A percentile compares a stretch with the other conserved stretches of the same genome.
Evolutionary conservation across 805 yeast genomes (phyloP).

Genomic region (Candida broadrunensis): DNA sequence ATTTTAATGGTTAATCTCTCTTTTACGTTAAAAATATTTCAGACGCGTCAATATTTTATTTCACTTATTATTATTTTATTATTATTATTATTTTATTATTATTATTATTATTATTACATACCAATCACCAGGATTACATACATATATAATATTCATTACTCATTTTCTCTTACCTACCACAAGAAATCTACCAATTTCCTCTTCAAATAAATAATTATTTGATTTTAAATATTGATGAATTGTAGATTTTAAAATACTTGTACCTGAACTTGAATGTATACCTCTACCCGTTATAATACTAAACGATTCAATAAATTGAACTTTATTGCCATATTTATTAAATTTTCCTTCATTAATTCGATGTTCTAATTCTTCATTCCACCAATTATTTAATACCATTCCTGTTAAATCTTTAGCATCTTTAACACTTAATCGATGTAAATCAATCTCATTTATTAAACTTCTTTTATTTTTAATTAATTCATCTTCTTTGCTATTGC

Average conservation of each 20-base stretch:
- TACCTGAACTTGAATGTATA: slow-evolving; percentile 58
- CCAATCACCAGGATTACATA: too few species aligned
- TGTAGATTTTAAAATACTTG: slow-evolving; percentile 43
- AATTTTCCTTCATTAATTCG: slow-evolving; percentile 41
- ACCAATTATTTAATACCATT: slow-evolving; percentile 51
- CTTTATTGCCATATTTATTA: slow-evolving; percentile 29
- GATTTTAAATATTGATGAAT: slow-evolving; percentile 39
- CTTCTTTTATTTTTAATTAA: slow-evolving; percentile 7
- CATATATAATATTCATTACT: too few species aligned
- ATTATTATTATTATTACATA: too few species aligned
- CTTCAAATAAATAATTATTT: slow-evolving; percentile 43
- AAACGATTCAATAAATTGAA: slow-evolving; percentile 41
- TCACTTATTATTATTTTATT: too few species aligned
- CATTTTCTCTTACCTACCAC: slow-evolving; percentile 18
- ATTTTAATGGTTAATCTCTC: too few species aligned
- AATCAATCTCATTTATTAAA: slow-evolving; percentile 38
- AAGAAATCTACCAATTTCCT: slow-evolving; percentile 27
- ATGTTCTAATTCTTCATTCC: slow-evolving; percentile 50
- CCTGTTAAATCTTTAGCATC: slow-evolving; percentile 43
- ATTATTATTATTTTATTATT: too few species aligned
- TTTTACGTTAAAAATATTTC: too few species aligned
- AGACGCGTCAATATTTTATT: too few species aligned
- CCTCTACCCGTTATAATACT: slow-evolving; percentile 68
- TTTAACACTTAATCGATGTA: slow-evolving; percentile 51
- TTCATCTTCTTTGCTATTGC: too few species aligned